Evolutionary conservation across 2,329 filamentous ascomycete genomes (phyloP).

Genomic region (Chaetomiaceae sp.): DNA sequence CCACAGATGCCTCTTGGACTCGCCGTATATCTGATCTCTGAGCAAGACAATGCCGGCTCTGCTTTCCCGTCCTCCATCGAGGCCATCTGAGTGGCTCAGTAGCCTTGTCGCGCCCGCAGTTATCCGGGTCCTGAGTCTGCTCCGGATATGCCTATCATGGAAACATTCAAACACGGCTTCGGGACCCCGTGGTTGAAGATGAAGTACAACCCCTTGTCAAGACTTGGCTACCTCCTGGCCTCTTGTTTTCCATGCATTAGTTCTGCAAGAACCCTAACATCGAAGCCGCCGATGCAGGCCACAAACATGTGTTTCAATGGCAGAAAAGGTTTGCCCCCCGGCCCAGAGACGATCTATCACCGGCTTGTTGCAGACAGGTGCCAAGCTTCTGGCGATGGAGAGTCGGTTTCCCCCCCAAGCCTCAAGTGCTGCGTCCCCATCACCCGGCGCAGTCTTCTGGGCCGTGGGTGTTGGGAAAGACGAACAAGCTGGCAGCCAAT

Average conservation of each 20-base stretch:
- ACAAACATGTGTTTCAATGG: slow-evolving; percentile 42
- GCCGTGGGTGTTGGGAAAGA: background rate
- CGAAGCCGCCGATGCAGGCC: slow-evolving; percentile 42
- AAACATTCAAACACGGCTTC: slow-evolving; percentile 7
- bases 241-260: slow-evolving; percentile 39
- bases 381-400: slow-evolving; percentile 32
- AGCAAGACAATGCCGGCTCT: background rate
- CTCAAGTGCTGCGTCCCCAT: background rate
- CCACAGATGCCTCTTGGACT: slow-evolving; percentile 8
- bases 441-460: too few species aligned
- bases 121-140: background rate
- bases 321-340: slow-evolving; percentile 34
- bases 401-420: slow-evolving; percentile 12
- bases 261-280: slow-evolving; percentile 46
- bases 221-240: slow-evolving; percentile 23
- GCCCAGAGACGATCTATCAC: slow-evolving; percentile 29
- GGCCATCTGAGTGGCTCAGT: slow-evolving; percentile 6
- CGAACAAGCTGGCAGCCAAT: background rate
- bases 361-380: slow-evolving; percentile 38
- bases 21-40: background rate
- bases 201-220: slow-evolving; percentile 9
- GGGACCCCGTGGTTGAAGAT: slow-evolving; percentile 5
- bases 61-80: slow-evolving; percentile 4
- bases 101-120: background rate
- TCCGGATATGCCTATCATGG: background rate